Base-by-base conservation (phyloP, 192 early-diverging fungal genomes). In the Dispira parvispora region DNA sequence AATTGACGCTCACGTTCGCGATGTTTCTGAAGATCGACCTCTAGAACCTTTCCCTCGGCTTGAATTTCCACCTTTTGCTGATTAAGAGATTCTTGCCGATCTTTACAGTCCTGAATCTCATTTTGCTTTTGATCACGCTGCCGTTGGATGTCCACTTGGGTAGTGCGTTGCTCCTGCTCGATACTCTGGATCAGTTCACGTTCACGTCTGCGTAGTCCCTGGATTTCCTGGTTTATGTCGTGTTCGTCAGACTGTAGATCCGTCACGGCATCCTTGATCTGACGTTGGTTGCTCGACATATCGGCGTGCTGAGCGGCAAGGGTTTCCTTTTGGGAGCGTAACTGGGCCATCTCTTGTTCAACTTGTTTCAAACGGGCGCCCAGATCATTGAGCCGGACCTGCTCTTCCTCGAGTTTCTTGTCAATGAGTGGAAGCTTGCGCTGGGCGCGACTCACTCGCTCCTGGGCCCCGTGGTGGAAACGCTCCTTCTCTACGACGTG, bases 201-300 rank as follows among this genome's bases (percentile, higher is more conserved):
- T 9, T 42, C 32, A 11, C 57, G 57, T 43, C 14, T 66, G 26
- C 73, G 70, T 0, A 69, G 71, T 63, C 66, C 64, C 57, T 73
- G 65, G 11, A 73, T 71, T 55, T 75, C 76, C 27, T 55, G 47
- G 52, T 75, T 70, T 47, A 78, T 73, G 21, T 78, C 76, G 14
- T 32, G 53, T 62, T 75, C 76, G 25, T 68, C 45, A 8, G 62
- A 43, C 62, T 69, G 70, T 46, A 67, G 55, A 13, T 38, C 27
- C 18, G 63, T 62, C 16, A 71, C 28, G n/a, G 61, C 63, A 14
- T 58, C 52, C 20, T 62, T 42, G 0, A 70, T 71, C 16, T 20
- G 62, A 0, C 61, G 43, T 25, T 46, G 61, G 50, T 75, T 69
- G 1, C 56, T 10, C 25, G 0, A 5, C 32, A 63, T 3, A 47